phyloP scores from a whole-genome alignment of 305 asterid species.

The Rubia tinctorum region DNA sequence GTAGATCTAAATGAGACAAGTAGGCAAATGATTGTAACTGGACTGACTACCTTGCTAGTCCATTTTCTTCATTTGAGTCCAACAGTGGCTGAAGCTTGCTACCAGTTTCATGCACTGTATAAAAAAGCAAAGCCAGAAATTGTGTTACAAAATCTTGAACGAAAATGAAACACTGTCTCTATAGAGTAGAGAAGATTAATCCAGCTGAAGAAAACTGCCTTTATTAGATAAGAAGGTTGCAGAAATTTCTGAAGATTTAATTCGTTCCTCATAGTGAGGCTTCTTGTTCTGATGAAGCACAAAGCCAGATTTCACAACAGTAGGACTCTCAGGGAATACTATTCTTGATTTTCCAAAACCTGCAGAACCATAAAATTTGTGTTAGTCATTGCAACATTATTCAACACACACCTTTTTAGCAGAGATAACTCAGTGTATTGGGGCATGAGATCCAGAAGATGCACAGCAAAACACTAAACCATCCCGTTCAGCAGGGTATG shows the following conservation, averaged over 20 bases:
- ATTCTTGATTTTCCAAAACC: conserved; percentile 40
- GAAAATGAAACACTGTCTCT: conserved; percentile 4
- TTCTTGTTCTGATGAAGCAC: conserved; percentile 27
- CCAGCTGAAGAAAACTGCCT: conserved; percentile 34
- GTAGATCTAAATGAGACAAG: neutral
- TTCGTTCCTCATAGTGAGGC: conserved; percentile 32
- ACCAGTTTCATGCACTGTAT: conserved; percentile 45
- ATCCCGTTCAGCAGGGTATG: too few relatives aligned
- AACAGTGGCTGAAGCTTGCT: conserved; percentile 35
- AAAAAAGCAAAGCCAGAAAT: conserved; percentile 24
- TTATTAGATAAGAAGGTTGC: conserved; percentile 38
- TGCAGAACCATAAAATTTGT: conserved; percentile 28
- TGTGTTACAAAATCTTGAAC: conserved; percentile 14
- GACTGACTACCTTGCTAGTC: conserved; percentile 54
- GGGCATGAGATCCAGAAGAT: neutral
- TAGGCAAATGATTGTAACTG: neutral
- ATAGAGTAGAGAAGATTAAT: conserved; percentile 21
- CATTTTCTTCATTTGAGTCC: conserved; percentile 55
- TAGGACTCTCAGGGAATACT: conserved; percentile 35
- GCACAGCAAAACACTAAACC: neutral
- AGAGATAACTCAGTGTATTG: neutral
- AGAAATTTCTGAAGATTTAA: conserved; percentile 34
- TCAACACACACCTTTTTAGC: neutral
- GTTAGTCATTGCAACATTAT: neutral
- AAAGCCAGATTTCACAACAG: conserved; percentile 25